Percentiles rank a stretch among this genome's conserved stretches.
Conservation (phyloP, 208 protist genomes). For the Wallacemonas sp. region DNA sequence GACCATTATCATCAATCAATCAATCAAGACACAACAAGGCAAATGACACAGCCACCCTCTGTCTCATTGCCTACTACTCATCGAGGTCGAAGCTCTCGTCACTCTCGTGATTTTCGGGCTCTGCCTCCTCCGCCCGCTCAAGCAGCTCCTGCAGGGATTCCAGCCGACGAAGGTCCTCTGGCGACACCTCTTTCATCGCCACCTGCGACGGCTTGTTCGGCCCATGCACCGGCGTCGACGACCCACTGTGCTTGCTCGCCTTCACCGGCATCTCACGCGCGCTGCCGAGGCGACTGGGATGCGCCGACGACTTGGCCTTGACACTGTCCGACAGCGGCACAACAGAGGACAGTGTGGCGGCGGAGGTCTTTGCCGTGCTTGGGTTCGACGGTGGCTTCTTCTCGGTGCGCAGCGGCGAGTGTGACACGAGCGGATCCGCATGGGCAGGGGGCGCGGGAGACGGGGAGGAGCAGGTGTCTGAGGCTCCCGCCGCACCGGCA, state of each 20-base stretch:
- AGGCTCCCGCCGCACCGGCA: too few relatives aligned
- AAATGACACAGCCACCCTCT: not conserved
- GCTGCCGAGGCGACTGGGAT: slow-evolving; percentile 6
- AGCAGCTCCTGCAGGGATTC: slow-evolving; percentile 60
- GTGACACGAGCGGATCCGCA: not conserved
- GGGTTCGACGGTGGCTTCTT: not conserved
- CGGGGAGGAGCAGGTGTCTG: too few relatives aligned
- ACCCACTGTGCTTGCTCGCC: not conserved
- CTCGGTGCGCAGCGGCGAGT: not conserved
- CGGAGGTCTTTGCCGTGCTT: too few relatives aligned
- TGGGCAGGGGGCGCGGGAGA: too few relatives aligned
- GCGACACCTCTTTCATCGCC: slow-evolving; percentile 24
- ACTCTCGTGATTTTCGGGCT: slow-evolving; percentile 31
- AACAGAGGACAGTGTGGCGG: not conserved
- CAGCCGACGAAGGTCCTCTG: slow-evolving; percentile 56
- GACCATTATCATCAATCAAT: too few relatives aligned
- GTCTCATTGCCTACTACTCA: too few relatives aligned
- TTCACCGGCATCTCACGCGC: not conserved
- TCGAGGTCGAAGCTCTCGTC: slow-evolving; percentile 48
- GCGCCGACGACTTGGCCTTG: not conserved
- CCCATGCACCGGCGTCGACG: not conserved
- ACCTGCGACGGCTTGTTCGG: slow-evolving; percentile 10
- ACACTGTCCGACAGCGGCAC: slow-evolving; percentile 14
- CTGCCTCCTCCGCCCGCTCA: slow-evolving; percentile 44
- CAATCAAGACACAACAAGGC: slow-evolving; percentile 9